A percentile compares a stretch with the other conserved stretches of the same genome.
These are phyloP conservation scores for Catenaria anguillulae DNA, from an alignment of 371 early-diverging fungal genomes.

Conservation along the genomic window DNA sequence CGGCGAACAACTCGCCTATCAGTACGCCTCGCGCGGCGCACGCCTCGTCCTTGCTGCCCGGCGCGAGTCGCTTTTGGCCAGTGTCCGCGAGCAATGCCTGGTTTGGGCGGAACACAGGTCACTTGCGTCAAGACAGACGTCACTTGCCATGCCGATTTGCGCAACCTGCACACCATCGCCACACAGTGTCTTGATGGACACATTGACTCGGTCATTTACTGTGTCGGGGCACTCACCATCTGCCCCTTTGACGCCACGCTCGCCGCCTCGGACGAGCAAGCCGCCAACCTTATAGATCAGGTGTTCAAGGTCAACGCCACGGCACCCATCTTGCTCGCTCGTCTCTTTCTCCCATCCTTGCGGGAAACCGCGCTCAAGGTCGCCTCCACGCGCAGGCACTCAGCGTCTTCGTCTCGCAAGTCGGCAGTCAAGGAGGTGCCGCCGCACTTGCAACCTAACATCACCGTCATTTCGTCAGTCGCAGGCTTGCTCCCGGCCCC, in stretches of 20 bases:
- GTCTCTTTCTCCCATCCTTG: conserved; percentile 42
- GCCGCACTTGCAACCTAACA: background rate
- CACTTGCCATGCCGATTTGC: conserved; percentile 10
- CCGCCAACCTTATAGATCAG: conserved; percentile 1
- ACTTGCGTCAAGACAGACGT: conserved; percentile 11
- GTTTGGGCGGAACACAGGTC: conserved; percentile 11
- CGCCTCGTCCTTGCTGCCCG: conserved; percentile 52
- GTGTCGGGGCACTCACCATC: conserved; percentile 54
- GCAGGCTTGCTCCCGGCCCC: conserved; percentile 67
- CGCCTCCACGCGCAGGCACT: background rate
- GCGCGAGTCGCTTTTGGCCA: conserved; percentile 30
- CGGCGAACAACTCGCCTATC: conserved; percentile 47
- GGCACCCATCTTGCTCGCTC: conserved; percentile 43
- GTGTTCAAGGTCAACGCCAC: conserved; percentile 48
- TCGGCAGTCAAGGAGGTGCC: too few species aligned
- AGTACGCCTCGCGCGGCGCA: conserved; percentile 56
- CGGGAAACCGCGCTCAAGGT: conserved; percentile 21
- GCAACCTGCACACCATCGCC: background rate
- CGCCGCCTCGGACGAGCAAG: background rate
- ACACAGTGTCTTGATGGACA: conserved; percentile 17
- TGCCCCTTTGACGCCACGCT: conserved; percentile 33
- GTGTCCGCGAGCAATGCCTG: conserved; percentile 32
- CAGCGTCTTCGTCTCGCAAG: background rate
- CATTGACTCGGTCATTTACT: conserved; percentile 47
- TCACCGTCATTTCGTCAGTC: conserved; percentile 63